Percentiles rank a stretch among this genome's conserved stretches.
These are phyloP conservation scores for Mycena haematopus DNA, from an alignment of 768 basidiomycete species.

Conservation along the genomic window DNA sequence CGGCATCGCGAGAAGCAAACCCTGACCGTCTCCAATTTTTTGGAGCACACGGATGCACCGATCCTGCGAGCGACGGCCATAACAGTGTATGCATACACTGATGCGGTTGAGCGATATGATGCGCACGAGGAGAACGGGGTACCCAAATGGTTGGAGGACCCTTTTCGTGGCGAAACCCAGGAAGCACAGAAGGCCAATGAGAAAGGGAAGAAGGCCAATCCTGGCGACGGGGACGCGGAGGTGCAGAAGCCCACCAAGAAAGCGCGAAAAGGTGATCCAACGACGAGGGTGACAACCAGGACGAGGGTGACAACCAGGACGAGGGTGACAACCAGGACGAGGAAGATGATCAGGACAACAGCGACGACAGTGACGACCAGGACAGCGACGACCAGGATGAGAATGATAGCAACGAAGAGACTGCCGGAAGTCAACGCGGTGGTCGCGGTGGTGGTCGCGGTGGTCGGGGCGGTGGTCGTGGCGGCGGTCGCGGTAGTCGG, in stretches of 20 bases:
- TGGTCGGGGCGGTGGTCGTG: no score
- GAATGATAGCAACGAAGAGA: not conserved
- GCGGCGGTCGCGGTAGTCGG: no score
- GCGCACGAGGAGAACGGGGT: not conserved
- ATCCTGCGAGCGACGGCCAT: slow-evolving; percentile 13
- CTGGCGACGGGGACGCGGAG: not conserved
- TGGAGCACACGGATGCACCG: slow-evolving; percentile 16
- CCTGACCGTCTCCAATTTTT: slow-evolving; percentile 2
- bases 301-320: not conserved
- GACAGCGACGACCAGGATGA: not conserved
- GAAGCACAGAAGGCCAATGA: not conserved
- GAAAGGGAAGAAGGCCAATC: not conserved
- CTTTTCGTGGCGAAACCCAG: slow-evolving; percentile 5
- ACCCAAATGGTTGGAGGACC: slow-evolving; percentile 3
- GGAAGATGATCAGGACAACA: not conserved
- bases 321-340: no score
- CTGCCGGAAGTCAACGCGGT: not conserved
- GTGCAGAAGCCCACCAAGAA: no score
- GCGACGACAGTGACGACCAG: not conserved
- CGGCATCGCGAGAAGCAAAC: slow-evolving; percentile 6
- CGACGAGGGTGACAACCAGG: not conserved
- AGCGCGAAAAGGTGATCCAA: not conserved
- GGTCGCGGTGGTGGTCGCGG: no score
- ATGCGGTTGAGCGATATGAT: slow-evolving; percentile 17
- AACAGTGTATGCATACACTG: slow-evolving; percentile 19